Evolutionary conservation across 2,329 filamentous ascomycete species (phyloP), one percentile per base, ranked within the genome.

Genomic region (Xylariales sp.): DNA sequence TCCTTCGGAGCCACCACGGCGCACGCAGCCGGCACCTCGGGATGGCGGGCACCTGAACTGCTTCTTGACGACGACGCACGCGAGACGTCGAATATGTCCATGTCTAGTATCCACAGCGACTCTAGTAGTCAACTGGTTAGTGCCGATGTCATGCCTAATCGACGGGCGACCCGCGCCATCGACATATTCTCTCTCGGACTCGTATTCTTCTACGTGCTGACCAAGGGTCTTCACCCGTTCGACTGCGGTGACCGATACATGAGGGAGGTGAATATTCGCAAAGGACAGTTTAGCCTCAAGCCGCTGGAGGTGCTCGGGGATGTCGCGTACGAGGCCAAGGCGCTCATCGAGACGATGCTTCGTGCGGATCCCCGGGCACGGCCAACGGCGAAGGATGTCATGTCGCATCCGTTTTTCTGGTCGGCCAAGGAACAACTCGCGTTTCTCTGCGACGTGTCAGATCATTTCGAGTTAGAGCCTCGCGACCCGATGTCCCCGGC

Each of bases 171-270:
- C 53, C 91, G 96, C 53, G 93, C 96, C 8, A 97, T 98, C 69
- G 96, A 99, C 77, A 97, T 99, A 32, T 99, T 99, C 82, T 97
- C 94, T 0, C 87, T 99, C 43, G 96, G 96, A 1, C 91, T 97
- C 61, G 94, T 99, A n/a, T 99, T 97, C 83, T 98, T 94, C 82
- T 99, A 97, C 78, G 94, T 98, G n/a, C 85, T 99, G 67, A 97
- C 95, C 1, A 92, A 94, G 69, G 96, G 96, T 16, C 89, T 87
- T 1, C 96, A 99, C 79, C 96, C 96, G 0, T 99, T 97, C 75
- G 95, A 97, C 77, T 94, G 94, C 70, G 94, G 96, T 64, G 94
- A 96, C 76, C 90, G 93, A 57, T 98, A 96, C 83, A 97, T 97
- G 89, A 90, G 96, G 60, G 96, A 99, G 80, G 92, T 97, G 75